Conservation (phyloP, 2,329 filamentous ascomycete species). For the Xylariaceae sp. region DNA sequence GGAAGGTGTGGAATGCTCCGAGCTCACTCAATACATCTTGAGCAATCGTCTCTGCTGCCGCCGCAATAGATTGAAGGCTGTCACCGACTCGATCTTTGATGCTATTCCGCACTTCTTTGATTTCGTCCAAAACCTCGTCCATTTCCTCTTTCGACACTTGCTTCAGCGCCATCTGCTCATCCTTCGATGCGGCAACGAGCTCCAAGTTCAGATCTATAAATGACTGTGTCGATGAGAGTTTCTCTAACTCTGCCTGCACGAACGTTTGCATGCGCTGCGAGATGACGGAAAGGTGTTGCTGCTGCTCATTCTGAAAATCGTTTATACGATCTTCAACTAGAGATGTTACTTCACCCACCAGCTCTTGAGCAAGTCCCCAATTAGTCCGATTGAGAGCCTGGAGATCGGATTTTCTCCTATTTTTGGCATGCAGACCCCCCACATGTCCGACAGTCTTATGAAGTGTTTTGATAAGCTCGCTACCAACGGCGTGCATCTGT, state of each 20-base stretch:
- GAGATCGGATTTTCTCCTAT: constrained; percentile 78
- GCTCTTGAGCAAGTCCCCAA: constrained; percentile 72
- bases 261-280: constrained; percentile 71
- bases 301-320: constrained; percentile 68
- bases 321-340: constrained; percentile 72
- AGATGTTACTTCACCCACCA: constrained; percentile 71
- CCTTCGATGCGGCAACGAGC: constrained; percentile 63
- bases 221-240: constrained; percentile 64
- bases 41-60: constrained; percentile 81
- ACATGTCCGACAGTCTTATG: constrained; percentile 76
- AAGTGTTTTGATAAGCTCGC: constrained; percentile 72
- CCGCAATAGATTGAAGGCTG: constrained; percentile 76
- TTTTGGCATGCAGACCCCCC: constrained; percentile 76
- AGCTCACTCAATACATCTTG: constrained; percentile 85
- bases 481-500: constrained; percentile 68
- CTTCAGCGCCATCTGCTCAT: constrained; percentile 64
- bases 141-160: constrained; percentile 73
- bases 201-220: constrained; percentile 67
- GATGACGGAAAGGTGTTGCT: constrained; percentile 63
- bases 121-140: constrained; percentile 88
- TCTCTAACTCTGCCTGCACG: constrained; percentile 68
- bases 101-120: constrained; percentile 81
- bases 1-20: constrained; percentile 74
- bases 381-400: constrained; percentile 72
- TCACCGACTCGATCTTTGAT: constrained; percentile 83